Evolutionary conservation across 495 filamentous ascomycete species (phyloP).

Genomic region (Aspergillus sparsus): DNA sequence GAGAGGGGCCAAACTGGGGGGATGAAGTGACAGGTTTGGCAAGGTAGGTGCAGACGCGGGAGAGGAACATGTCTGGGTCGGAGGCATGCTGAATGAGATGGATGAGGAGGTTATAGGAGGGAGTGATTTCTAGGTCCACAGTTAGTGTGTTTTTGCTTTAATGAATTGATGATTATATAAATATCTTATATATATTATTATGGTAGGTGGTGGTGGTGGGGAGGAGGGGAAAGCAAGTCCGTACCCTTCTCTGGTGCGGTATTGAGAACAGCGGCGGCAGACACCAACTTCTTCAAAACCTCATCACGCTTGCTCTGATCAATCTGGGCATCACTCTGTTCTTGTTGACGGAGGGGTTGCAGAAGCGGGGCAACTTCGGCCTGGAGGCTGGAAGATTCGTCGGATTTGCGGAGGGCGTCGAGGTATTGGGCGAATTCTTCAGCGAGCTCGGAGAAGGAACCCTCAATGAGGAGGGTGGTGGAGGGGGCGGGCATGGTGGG

Average conservation of each 20-base stretch:
- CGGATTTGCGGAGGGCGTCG: constrained; percentile 61
- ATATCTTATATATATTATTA: constrained; percentile 5
- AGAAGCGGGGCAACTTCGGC: constrained; percentile 74
- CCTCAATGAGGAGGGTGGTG: constrained; percentile 82
- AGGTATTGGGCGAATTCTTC: constrained; percentile 87
- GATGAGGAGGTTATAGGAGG: constrained; percentile 93
- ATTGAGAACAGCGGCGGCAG: constrained; percentile 70
- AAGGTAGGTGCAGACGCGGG: constrained; percentile 82
- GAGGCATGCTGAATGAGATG: constrained; percentile 85
- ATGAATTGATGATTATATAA: constrained; percentile 8
- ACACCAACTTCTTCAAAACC: constrained; percentile 82
- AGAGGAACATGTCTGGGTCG: constrained; percentile 80
- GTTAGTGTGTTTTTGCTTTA: constrained; percentile 21
- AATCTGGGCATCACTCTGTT: constrained; percentile 47
- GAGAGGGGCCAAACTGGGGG: constrained; percentile 75
- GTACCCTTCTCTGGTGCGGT: constrained; percentile 82
- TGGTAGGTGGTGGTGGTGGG: not conserved
- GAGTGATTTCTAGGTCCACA: constrained; percentile 70
- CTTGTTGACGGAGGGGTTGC: constrained; percentile 55
- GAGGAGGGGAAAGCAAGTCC: constrained; percentile 12
- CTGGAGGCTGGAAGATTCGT: constrained; percentile 55
- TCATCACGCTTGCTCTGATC: constrained; percentile 73
- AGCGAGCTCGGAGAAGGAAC: constrained; percentile 81
- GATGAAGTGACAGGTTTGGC: constrained; percentile 83
- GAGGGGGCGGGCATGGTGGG: constrained; percentile 53